Conservation (phyloP, 192 early-diverging fungal genomes). For the Linnemannia zychae region DNA sequence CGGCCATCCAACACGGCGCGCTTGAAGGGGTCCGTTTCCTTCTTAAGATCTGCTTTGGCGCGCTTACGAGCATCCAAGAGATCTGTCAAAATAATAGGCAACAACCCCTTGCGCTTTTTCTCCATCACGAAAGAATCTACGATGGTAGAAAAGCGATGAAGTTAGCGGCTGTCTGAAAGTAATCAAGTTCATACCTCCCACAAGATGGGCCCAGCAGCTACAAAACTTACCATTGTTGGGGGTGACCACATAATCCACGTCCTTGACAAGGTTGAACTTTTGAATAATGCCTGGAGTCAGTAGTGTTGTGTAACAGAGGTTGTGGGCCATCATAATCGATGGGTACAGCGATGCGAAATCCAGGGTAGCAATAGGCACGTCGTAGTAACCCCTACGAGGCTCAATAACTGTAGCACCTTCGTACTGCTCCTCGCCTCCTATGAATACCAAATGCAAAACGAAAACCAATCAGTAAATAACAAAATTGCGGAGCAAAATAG, state of each 20-base stretch:
- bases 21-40: constrained; percentile 97
- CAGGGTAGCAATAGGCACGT: constrained; percentile 95
- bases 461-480: background rate
- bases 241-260: constrained; percentile 89
- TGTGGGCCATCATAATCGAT: constrained; percentile 99
- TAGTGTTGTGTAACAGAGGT: constrained; percentile 96
- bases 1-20: constrained; percentile 94
- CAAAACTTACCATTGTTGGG: constrained; percentile 81
- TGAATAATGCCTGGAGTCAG: constrained; percentile 71
- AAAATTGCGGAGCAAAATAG: background rate
- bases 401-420: constrained; percentile 98
- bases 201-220: no score
- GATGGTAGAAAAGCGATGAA: background rate
- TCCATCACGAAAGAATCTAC: constrained; percentile 90
- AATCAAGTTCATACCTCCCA: no score
- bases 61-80: constrained; percentile 92
- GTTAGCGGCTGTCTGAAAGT: background rate
- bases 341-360: constrained; percentile 99
- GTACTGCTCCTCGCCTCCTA: constrained; percentile 88
- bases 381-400: constrained; percentile 93
- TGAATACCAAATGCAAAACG: background rate
- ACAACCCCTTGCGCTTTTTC: constrained; percentile 79
- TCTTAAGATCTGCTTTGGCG: constrained; percentile 94
- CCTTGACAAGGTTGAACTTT: constrained; percentile 74
- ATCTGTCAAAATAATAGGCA: constrained; percentile 92